Evolutionary conservation across 1,139 yeast genomes (phyloP).

Genomic region (Pneumocystis canis): DNA sequence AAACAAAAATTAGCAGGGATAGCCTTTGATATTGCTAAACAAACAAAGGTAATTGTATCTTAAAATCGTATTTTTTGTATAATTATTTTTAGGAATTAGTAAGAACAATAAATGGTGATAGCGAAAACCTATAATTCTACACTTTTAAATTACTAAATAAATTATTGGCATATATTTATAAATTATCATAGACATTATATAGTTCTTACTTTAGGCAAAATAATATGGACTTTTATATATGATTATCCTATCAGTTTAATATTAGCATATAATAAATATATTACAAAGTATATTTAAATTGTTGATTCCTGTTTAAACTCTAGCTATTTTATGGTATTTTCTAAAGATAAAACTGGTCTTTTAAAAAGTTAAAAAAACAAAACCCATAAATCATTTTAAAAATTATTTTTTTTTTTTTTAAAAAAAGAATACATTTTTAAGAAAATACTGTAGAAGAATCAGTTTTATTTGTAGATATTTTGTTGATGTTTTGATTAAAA

Average conservation of each 20-base stretch:
- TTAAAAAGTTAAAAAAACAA: background rate
- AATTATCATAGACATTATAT: background rate
- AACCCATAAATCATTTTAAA: background rate
- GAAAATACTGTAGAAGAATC: background rate
- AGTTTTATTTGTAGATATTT: background rate
- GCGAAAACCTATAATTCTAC: background rate
- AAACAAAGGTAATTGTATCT: constrained; percentile 60
- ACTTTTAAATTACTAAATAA: background rate
- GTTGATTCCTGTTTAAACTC: background rate
- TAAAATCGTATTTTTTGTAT: background rate
- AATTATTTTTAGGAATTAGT: background rate
- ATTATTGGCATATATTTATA: background rate
- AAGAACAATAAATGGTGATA: background rate
- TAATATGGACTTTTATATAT: background rate
- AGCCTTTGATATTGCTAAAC: constrained; percentile 89
- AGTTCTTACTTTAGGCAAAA: background rate
- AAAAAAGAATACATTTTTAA: background rate
- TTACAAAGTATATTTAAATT: background rate
- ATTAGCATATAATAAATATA: background rate
- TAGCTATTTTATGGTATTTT: background rate
- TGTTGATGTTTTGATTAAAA: background rate
- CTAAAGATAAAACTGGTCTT: background rate
- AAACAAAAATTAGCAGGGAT: constrained; percentile 90
- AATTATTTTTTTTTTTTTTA: background rate
- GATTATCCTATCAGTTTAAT: background rate